Base-by-base conservation (phyloP, 2,329 filamentous ascomycete genomes). In the Bipolaris sorokiniana region DNA sequence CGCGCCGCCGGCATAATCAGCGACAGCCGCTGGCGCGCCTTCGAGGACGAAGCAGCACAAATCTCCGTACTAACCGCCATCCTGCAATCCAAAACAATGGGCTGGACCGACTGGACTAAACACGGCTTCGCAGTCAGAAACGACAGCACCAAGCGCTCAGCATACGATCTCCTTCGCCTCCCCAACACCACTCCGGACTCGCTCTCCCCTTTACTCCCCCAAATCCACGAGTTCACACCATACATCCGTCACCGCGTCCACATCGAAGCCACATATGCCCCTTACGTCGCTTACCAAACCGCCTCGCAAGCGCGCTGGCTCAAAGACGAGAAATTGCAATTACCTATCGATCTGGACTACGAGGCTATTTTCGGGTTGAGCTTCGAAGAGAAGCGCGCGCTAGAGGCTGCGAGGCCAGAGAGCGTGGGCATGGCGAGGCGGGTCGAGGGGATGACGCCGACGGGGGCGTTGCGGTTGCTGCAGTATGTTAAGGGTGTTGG, bases 371-470 rank as follows among this genome's bases (percentile, higher is more conserved):
- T 84, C 33, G 92, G 92, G 0, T 80, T 99, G 50, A 92, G 90
- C 54, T 84, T 87, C 36, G 92, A 91, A 56, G 95, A 98, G 80
- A 88, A 86, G 76, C 82, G 86, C 26, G 83, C 89, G 3, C 81
- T 99, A 34, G 83, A 85, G 56, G 79, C 82, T 2, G 90, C 91
- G 1, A 81, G 86, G 49, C 95, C 95, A 0, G 91, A 96, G 77
- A 96, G 86, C 59, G 82, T 99, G 20, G 94, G 91, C 0, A 95
- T 97, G 83, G 94, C 94, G 31, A 83, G 92, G 47, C 81, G 95
- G 13, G 86, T 97, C 10, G 95, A 99, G 76, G 94, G 94, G 2
- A 83, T 83, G n/a, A 84, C 82, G 58, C 81, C 82, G 0, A 73
- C 76, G 28, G 82, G 81, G 0, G 80, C 81, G 23, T 61, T 84